Conservation (phyloP, 2,329 filamentous ascomycete species). For the Talaromyces sp. region DNA sequence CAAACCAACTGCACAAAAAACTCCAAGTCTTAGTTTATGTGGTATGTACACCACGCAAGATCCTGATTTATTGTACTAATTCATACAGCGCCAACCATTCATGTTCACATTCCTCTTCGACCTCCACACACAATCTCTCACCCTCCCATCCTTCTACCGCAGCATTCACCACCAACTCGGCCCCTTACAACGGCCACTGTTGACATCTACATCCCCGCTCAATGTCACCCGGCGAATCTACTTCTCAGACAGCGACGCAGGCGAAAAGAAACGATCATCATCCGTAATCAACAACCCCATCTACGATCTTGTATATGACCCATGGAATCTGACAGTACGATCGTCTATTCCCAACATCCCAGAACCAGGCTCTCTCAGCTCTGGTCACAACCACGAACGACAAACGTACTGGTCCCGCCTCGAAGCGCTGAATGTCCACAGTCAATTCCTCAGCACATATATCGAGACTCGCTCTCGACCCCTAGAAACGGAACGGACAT, state of each 20-base stretch:
- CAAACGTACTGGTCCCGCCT: constrained; percentile 48
- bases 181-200: constrained; percentile 47
- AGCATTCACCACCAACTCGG: constrained; percentile 49
- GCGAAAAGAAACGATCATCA: constrained; percentile 31
- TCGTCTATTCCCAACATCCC: constrained; percentile 64
- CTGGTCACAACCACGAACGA: background rate
- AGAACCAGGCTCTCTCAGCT: constrained; percentile 41
- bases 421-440: constrained; percentile 61
- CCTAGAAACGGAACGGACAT: constrained; percentile 57
- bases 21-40: constrained; percentile 44
- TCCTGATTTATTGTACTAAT: background rate
- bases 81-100: constrained; percentile 45
- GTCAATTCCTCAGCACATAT: constrained; percentile 57
- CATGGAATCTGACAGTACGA: constrained; percentile 55
- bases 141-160: constrained; percentile 45
- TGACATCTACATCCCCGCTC: constrained; percentile 45
- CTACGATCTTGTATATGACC: constrained; percentile 61
- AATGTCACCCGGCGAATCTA: constrained; percentile 40
- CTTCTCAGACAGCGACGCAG: constrained; percentile 30
- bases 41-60: constrained; percentile 27
- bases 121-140: constrained; percentile 39
- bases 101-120: constrained; percentile 52
- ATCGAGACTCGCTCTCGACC: constrained; percentile 47
- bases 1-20: constrained; percentile 20
- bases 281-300: constrained; percentile 45